phyloP scores from a whole-genome alignment of 2,329 filamentous ascomycete species.

The Talaromyces sp. region DNA sequence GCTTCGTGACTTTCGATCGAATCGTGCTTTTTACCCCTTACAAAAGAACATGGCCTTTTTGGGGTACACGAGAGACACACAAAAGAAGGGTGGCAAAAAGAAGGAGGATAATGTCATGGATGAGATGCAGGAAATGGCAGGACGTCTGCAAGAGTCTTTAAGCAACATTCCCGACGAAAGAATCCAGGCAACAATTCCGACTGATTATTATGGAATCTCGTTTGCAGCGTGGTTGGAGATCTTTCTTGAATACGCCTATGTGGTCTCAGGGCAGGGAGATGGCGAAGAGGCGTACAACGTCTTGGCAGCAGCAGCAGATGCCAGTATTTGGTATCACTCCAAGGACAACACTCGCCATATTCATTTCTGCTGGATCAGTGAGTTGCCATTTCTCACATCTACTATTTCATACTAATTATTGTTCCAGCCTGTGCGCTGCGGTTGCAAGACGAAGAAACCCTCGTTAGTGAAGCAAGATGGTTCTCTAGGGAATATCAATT shows the following conservation, averaged over 20 bases:
- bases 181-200: constrained; percentile 36
- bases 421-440: constrained; percentile 70
- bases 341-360: constrained; percentile 65
- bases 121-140: constrained; percentile 40
- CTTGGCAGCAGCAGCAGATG: constrained; percentile 71
- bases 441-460: constrained; percentile 70
- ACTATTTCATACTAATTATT: constrained; percentile 17
- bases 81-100: constrained; percentile 30
- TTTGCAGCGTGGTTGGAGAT: constrained; percentile 85
- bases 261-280: constrained; percentile 64
- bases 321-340: constrained; percentile 74
- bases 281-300: constrained; percentile 71
- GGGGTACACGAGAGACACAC: constrained; percentile 41
- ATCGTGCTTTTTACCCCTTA: constrained; percentile 55
- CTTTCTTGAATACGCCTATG: constrained; percentile 80
- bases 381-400: constrained; percentile 23
- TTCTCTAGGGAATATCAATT: constrained; percentile 80
- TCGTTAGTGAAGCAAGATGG: constrained; percentile 69
- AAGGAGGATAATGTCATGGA: constrained; percentile 35
- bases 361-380: constrained; percentile 70
- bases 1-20: constrained; percentile 56
- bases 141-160: constrained; percentile 37
- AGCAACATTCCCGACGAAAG: constrained; percentile 25
- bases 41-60: constrained; percentile 48
- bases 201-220: constrained; percentile 67